Evolutionary conservation across 371 early-diverging fungal species (phyloP).

Genomic region (Smittium culicis): DNA sequence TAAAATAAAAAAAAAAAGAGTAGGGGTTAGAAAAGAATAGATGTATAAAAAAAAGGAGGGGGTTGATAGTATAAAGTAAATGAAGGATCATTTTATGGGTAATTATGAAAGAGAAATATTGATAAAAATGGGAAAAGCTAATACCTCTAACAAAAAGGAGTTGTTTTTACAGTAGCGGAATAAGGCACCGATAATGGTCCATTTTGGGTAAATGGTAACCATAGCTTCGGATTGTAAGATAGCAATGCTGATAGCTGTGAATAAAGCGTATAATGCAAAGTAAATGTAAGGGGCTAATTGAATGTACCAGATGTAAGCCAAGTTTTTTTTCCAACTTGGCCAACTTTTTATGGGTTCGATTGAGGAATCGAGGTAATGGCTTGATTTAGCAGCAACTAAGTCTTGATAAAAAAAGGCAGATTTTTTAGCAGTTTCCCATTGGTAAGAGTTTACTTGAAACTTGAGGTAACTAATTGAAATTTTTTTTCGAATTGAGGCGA

Average conservation of each 20-base stretch:
- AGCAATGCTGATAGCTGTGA: conserved; percentile 44
- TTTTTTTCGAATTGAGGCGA: conserved; percentile 25
- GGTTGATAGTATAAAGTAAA: too few relatives aligned
- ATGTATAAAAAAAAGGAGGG: too few relatives aligned
- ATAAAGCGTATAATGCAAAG: conserved; percentile 42
- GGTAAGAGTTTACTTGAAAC: conserved; percentile 26
- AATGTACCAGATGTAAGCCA: conserved; percentile 50
- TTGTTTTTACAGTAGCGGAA: background rate
- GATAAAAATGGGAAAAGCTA: conserved; percentile 18
- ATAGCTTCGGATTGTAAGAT: conserved; percentile 88
- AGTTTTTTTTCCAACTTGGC: conserved; percentile 15
- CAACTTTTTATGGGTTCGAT: conserved; percentile 34
- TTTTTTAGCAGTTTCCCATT: conserved; percentile 21
- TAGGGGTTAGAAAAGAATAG: too few relatives aligned
- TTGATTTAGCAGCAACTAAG: conserved; percentile 19
- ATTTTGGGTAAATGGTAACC: conserved; percentile 40
- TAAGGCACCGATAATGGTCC: conserved; percentile 35
- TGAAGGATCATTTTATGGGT: too few relatives aligned
- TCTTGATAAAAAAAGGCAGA: conserved; percentile 32
- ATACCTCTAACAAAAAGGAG: background rate
- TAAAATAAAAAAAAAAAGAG: too few relatives aligned
- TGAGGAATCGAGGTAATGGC: conserved; percentile 24
- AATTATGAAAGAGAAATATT: conserved; percentile 18
- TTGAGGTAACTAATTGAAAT: conserved; percentile 21
- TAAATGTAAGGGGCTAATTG: conserved; percentile 47